Evolutionary conservation across 306 rosid genomes (phyloP).

Genomic region (Arachis hypogaea): DNA sequence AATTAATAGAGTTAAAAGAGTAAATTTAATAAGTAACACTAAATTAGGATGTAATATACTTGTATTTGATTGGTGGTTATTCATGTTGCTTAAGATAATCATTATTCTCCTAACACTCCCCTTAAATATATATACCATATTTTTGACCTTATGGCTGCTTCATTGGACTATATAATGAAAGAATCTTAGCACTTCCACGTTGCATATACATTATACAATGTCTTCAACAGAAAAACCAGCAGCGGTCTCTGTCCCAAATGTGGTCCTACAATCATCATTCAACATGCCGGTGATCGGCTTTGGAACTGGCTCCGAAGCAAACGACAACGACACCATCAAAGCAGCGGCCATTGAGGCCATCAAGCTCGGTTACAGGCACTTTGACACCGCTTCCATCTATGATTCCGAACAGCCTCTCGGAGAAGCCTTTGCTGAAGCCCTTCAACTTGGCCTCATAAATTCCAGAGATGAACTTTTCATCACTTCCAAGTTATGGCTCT

Average conservation of each 20-base stretch:
- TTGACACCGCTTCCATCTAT: constrained; percentile 31
- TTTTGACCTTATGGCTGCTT: too few relatives aligned
- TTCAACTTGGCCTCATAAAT: constrained; percentile 24
- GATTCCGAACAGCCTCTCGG: constrained; percentile 34
- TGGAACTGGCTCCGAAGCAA: constrained; percentile 1
- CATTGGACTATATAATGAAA: too few relatives aligned
- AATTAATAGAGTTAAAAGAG: too few relatives aligned
- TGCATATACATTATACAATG: too few relatives aligned
- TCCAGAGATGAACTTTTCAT: constrained; percentile 38
- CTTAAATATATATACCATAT: too few relatives aligned
- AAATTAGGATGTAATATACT: too few relatives aligned
- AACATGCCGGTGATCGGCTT: constrained; percentile 26
- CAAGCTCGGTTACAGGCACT: constrained; percentile 36
- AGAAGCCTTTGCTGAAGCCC: constrained; percentile 39
- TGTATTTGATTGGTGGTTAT: too few relatives aligned
- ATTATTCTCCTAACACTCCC: too few relatives aligned
- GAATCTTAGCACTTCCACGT: too few relatives aligned
- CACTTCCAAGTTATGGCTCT: constrained; percentile 43
- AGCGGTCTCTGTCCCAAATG: neutral
- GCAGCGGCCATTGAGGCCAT: constrained; percentile 32
- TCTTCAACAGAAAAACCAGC: too few relatives aligned
- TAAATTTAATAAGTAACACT: too few relatives aligned
- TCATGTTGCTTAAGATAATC: too few relatives aligned
- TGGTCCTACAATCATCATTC: neutral
- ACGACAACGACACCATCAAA: neutral